Evolutionary conservation across 306 rosid genomes (phyloP), one percentile per base, ranked within the genome.

Genomic region (Echinosophora koreensis): DNA sequence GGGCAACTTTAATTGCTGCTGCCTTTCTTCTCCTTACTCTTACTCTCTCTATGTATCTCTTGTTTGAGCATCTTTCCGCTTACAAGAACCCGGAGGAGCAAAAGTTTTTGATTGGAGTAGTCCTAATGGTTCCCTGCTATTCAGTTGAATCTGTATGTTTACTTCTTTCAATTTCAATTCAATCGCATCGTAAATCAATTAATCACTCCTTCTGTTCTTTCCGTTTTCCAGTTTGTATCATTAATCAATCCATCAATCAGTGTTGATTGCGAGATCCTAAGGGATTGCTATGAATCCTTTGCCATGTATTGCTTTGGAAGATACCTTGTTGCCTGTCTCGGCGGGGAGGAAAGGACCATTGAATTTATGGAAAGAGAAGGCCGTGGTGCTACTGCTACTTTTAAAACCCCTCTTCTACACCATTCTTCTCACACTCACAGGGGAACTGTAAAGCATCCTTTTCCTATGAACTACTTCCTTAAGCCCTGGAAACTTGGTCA

Each of bases 231-330:
- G 98, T 87, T 92, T 77, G 87, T 96, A 59, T 92, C 99, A 9
- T 76, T 96, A 86, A 86, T 85, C 77, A 79, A 96, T 62, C 98
- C 99, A 67, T 86, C 98, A 9, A 78, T 85, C 66, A 84, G 99
- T 55, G 94, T 96, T 82, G 91, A 91, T 78, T 89, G 96, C 59
- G 98, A 27, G 38, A 96, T 96, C 85, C 89, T 96, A 13, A 88
- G 99, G 69, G 99, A 92, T 84, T 92, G 97, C 86, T 96, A 96
- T 50, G 99, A 96, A 76, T 92, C 99, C 77, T 96, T 96, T 83
- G 99, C 99, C 78, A 96, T 96, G 99, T 96, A 96, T 91, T 96
- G 99, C 91, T 96, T 96, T 82, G 98, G 98, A 86, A 90, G 98
- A 86, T 96, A 96, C 86, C 94, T 96, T 59, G 87, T 96, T 80